A percentile compares a stretch with the other conserved stretches of the same genome.
Evolutionary conservation across 306 rosid species (phyloP).

Genomic region (Gastrolobium bilobum): DNA sequence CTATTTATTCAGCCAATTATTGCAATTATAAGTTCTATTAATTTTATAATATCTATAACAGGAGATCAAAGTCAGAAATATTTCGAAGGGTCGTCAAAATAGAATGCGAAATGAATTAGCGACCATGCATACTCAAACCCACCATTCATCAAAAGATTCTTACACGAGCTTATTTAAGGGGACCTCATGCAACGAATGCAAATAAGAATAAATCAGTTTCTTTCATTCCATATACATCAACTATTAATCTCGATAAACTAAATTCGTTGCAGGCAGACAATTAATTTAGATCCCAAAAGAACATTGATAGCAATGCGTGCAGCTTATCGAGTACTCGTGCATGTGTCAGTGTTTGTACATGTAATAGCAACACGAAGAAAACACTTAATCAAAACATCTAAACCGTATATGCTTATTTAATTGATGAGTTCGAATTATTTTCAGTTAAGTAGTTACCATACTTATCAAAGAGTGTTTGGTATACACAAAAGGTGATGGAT

Average conservation of each 20-base stretch:
- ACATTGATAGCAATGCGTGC: constrained; percentile 39
- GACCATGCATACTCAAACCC: constrained; percentile 1
- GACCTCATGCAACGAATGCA: constrained; percentile 46
- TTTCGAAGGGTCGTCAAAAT: too few species aligned
- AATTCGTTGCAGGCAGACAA: constrained; percentile 47
- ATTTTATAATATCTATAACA: too few species aligned
- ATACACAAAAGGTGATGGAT: too few species aligned
- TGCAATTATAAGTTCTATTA: too few species aligned
- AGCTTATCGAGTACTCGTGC: neutral
- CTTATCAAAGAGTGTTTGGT: too few species aligned
- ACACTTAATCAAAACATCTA: neutral
- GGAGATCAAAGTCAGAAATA: too few species aligned
- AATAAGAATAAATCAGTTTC: neutral
- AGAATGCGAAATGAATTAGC: constrained; percentile 26
- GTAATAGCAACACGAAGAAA: neutral
- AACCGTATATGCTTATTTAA: neutral
- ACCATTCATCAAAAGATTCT: neutral
- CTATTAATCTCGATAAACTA: neutral
- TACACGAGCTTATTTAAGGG: neutral
- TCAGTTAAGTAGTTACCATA: neutral
- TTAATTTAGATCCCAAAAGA: constrained; percentile 43
- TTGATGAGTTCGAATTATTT: neutral
- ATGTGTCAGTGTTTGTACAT: neutral
- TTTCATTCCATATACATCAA: neutral
- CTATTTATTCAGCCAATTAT: too few species aligned